Base-by-base conservation (phyloP, 2,329 filamentous ascomycete species). In the Ascochyta rabiei region DNA sequence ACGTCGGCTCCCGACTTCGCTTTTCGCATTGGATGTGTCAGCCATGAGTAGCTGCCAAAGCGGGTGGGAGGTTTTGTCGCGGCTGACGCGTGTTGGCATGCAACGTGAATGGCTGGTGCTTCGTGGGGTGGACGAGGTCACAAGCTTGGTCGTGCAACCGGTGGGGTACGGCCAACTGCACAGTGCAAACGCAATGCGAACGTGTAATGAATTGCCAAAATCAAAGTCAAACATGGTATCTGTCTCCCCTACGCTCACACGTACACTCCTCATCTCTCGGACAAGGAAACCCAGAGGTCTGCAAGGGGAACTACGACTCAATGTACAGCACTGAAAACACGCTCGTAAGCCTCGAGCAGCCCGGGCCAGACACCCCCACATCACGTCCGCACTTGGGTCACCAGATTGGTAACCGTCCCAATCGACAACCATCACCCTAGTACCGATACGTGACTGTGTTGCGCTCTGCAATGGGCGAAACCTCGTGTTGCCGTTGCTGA, bases 381-480 rank as follows among this genome's bases (percentile, higher is more conserved):
- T 49, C 23, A 49, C 40, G 45, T 45, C 52, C 52, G 46, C 35
- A 34, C 41, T 30, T 10, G 41, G 18, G 52, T 49, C 52, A 40
- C 28, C 28, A 30, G 46, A 59, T 49, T 53, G 34, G 42, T 39
- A 33, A 55, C 39, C 19, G 45, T 24, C 37, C 12, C 37, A 31
- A 48, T 46, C n/a, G 45, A 23, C n/a, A 35, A 55, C 39, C 50
- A 38, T 30, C 38, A 28, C 45, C 34, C 59, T 67, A 75, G 57
- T 74, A 75, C 56, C 72, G 63, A 56, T 75, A 75, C 45, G 72
- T 74, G 50, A 75, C 69, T 7, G 71, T 63, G 42, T 68, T 71
- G 48, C 72, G 70, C 54, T 74, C 72, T 47, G 70, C 67, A 49
- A 75, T 67, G 34, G 72, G 72, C 56, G 69, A 72, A 18, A 74